Evolutionary conservation across 192 early-diverging fungal species (phyloP).

Genomic region (Coemansia sp.): DNA sequence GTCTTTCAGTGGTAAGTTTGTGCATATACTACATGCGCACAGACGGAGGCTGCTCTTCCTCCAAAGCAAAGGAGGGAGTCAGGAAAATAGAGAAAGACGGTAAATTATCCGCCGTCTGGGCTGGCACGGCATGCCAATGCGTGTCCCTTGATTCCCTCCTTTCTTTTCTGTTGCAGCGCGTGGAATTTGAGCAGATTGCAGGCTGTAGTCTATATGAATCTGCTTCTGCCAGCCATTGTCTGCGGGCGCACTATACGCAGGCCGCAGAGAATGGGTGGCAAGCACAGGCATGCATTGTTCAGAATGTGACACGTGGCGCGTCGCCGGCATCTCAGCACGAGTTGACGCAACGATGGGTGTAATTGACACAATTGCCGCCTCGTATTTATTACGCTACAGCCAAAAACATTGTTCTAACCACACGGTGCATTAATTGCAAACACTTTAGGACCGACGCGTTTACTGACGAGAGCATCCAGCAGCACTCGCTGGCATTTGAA

Average conservation of each 20-base stretch:
- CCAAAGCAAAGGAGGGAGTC: background rate
- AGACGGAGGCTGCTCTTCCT: background rate
- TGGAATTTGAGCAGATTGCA: conserved; percentile 6
- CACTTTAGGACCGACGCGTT: conserved; percentile 77
- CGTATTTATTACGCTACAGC: background rate
- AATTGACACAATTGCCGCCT: conserved; percentile 1
- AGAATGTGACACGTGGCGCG: background rate
- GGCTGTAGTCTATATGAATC: conserved; percentile 2
- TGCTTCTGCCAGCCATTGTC: conserved; percentile 1
- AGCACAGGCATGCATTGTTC: background rate
- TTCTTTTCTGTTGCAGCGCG: background rate
- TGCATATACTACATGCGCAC: background rate
- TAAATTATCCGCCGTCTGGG: conserved; percentile 1
- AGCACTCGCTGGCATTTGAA: conserved; percentile 94
- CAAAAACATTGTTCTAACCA: background rate
- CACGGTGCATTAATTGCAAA: background rate
- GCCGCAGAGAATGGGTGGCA: background rate
- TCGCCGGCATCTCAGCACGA: background rate
- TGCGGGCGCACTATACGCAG: background rate
- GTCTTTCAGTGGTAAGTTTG: conserved; percentile 81
- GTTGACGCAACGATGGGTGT: background rate
- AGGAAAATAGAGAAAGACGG: conserved; percentile 2
- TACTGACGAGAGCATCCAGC: conserved; percentile 68
- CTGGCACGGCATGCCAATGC: background rate
- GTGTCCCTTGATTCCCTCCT: background rate